A percentile compares a stretch with the other conserved stretches of the same genome.
Conservation (phyloP, 164 flowering plant species). For the Aristolochia fimbriata region DNA sequence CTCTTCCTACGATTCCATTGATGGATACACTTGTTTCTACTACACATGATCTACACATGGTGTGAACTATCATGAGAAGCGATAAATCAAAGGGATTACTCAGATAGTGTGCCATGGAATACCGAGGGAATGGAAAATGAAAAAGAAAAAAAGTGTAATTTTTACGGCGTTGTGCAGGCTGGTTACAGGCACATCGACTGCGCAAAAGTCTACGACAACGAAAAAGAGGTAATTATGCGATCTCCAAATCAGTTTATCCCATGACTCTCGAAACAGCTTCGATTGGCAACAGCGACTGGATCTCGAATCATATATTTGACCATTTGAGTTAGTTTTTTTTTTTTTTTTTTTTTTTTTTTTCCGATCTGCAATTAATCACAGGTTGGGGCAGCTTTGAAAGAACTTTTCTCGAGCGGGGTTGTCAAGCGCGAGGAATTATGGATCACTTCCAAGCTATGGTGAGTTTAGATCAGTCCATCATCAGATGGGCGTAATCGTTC, state of each 20-base stretch:
- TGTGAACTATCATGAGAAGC: neutral
- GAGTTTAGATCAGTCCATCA: neutral
- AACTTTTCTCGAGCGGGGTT: constrained; percentile 28
- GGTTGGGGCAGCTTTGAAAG: constrained; percentile 41
- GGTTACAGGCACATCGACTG: constrained; percentile 55
- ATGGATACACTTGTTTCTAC: neutral
- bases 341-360: no score
- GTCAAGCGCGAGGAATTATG: constrained; percentile 42
- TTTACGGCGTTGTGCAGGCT: constrained; percentile 23
- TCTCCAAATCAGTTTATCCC: no score
- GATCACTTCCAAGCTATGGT: constrained; percentile 58
- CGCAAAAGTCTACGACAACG: constrained; percentile 39
- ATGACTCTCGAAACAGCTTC: no score
- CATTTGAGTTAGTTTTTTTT: neutral
- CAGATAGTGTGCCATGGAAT: neutral
- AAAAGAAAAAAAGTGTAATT: neutral
- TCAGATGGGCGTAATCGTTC: no score
- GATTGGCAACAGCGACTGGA: no score
- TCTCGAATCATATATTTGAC: no score
- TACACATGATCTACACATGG: neutral
- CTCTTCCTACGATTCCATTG: neutral
- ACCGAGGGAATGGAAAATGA: neutral
- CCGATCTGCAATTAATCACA: constrained; percentile 12
- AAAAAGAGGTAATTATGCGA: constrained; percentile 30
- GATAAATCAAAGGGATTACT: neutral